These are phyloP conservation scores for Phytophthora europaea DNA, from an alignment of 352 stramenopile species.

Conservation along the genomic window DNA sequence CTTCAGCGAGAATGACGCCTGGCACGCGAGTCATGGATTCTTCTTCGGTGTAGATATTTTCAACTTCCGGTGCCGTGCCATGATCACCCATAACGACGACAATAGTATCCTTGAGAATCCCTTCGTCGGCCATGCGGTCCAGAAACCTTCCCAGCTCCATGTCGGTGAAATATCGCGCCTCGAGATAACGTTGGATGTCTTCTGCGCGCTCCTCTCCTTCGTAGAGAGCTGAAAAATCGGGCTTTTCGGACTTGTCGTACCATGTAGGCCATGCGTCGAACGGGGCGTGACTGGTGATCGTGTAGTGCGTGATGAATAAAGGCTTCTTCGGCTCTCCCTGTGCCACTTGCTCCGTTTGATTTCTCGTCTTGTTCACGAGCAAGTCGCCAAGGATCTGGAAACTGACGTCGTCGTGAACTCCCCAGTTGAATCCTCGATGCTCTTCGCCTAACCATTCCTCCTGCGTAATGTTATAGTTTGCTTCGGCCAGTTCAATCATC, in stretches of 20 bases:
- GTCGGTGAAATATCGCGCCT: slow-evolving; percentile 71
- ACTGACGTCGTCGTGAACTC: slow-evolving; percentile 62
- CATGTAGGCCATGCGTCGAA: slow-evolving; percentile 46
- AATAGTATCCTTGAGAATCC: slow-evolving; percentile 66
- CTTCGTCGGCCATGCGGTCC: slow-evolving; percentile 48
- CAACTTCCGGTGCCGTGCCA: slow-evolving; percentile 54
- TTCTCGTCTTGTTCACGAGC: slow-evolving; percentile 52
- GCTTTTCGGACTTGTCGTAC: slow-evolving; percentile 53
- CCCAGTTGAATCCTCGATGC: slow-evolving; percentile 39
- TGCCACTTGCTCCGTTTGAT: slow-evolving; percentile 30
- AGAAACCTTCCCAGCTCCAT: slow-evolving; percentile 65
- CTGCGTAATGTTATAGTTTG: slow-evolving; percentile 37
- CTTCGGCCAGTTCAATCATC: slow-evolving; percentile 47
- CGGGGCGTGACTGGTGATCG: slow-evolving; percentile 61
- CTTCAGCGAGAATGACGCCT: slow-evolving; percentile 56
- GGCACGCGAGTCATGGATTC: slow-evolving; percentile 53
- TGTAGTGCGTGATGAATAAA: slow-evolving; percentile 70
- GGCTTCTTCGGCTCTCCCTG: slow-evolving; percentile 40
- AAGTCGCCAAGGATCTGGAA: slow-evolving; percentile 59
- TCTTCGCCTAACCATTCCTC: slow-evolving; percentile 39
- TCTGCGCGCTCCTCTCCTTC: slow-evolving; percentile 38
- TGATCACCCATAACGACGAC: slow-evolving; percentile 68
- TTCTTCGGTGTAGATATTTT: slow-evolving; percentile 50
- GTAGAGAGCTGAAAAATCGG: slow-evolving; percentile 65
- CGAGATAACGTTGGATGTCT: slow-evolving; percentile 52